phyloP scores from a whole-genome alignment of 2,329 filamentous ascomycete genomes.

The Aspergillus ruber region DNA sequence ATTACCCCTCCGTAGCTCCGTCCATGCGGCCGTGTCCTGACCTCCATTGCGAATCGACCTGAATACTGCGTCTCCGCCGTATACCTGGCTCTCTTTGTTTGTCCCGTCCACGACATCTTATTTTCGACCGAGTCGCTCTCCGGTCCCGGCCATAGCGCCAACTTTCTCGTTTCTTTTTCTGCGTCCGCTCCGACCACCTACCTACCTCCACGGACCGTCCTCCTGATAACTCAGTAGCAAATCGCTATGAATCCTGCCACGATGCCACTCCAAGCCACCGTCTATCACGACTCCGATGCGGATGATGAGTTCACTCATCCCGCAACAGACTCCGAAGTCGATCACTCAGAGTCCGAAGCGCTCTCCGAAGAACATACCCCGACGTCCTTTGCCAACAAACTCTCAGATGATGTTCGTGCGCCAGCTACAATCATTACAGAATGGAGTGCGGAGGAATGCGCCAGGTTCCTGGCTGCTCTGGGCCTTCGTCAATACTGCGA shows the following conservation, averaged over 20 bases:
- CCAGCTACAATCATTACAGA: constrained; percentile 53
- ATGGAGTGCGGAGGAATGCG: constrained; percentile 75
- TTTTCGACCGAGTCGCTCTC: background rate
- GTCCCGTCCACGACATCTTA: background rate
- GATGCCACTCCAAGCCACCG: constrained; percentile 43
- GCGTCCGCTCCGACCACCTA: constrained; percentile 1
- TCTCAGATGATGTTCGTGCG: constrained; percentile 45
- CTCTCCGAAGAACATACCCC: constrained; percentile 57
- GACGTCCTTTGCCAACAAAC: constrained; percentile 50
- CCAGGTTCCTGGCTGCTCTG: constrained; percentile 76
- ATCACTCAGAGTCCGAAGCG: constrained; percentile 52
- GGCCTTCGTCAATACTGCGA: constrained; percentile 78
- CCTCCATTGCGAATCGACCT: background rate
- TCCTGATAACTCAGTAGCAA: too few relatives aligned
- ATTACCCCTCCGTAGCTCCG: background rate
- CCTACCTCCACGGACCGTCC: background rate
- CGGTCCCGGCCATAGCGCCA: constrained; percentile 1
- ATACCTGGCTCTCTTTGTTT: background rate
- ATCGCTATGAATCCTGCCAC: constrained; percentile 3
- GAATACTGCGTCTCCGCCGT: background rate
- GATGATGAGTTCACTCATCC: constrained; percentile 59
- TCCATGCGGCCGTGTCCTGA: constrained; percentile 10
- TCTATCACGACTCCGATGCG: constrained; percentile 58
- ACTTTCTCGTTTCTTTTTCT: constrained; percentile 8
- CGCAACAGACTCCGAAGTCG: constrained; percentile 52